Conservation (phyloP, 73 alveolate species). For the Strombidium stylifer region DNA sequence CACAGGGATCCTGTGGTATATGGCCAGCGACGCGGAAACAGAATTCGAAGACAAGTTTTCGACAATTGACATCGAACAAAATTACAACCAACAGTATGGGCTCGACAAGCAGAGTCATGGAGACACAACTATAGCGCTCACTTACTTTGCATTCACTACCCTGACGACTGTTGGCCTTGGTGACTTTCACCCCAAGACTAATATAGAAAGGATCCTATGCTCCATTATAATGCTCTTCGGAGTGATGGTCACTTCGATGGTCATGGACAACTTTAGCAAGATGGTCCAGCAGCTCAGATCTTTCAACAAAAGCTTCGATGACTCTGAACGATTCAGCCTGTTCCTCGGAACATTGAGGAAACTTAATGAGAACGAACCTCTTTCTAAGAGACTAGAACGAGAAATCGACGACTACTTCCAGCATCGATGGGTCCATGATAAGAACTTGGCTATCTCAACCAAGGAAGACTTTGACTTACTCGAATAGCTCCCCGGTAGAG, state of each 20-base stretch:
- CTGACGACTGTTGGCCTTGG: slow-evolving; percentile 93
- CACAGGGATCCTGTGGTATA: too few relatives aligned
- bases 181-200: slow-evolving; percentile 75
- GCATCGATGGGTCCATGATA: slow-evolving; percentile 78
- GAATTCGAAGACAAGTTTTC: too few relatives aligned
- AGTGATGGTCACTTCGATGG: slow-evolving; percentile 85
- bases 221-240: slow-evolving; percentile 82
- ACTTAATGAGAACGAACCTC: slow-evolving; percentile 63
- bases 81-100: too few relatives aligned
- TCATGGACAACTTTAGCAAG: slow-evolving; percentile 79
- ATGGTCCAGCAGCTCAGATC: slow-evolving; percentile 73
- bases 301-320: slow-evolving; percentile 75
- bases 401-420: slow-evolving; percentile 80
- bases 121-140: slow-evolving; percentile 70
- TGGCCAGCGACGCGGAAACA: too few relatives aligned
- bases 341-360: slow-evolving; percentile 72
- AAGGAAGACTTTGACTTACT: slow-evolving; percentile 53
- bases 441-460: slow-evolving; percentile 46
- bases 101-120: too few relatives aligned
- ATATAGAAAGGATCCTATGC: slow-evolving; percentile 77
- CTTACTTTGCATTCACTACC: slow-evolving; percentile 84
- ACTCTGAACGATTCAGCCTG: slow-evolving; percentile 68
- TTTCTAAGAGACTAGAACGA: slow-evolving; percentile 53
- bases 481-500: slow-evolving; percentile 49
- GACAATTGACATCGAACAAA: too few relatives aligned